These are phyloP conservation scores for Fusarium sp. DNA, from an alignment of 2,329 filamentous ascomycete genomes.

Conservation along the genomic window DNA sequence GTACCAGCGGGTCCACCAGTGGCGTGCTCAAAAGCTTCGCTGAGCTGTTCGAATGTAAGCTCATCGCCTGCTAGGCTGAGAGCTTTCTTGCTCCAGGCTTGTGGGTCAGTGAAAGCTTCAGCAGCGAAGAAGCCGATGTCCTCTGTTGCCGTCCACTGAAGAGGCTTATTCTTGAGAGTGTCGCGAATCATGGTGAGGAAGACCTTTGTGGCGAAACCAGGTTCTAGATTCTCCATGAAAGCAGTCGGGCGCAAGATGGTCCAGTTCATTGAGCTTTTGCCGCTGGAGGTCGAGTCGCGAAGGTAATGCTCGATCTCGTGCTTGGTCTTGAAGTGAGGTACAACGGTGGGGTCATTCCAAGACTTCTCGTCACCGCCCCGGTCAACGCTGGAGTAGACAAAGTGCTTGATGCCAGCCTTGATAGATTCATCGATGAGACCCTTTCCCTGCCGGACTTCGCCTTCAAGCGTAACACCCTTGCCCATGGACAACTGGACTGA, in stretches of 20 bases:
- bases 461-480: constrained; percentile 13
- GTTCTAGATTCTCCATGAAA: constrained; percentile 52
- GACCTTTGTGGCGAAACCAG: constrained; percentile 43
- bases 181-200: constrained; percentile 45
- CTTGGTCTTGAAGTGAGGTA: constrained; percentile 36
- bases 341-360: constrained; percentile 33
- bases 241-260: constrained; percentile 50
- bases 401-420: constrained; percentile 38
- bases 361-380: constrained; percentile 38
- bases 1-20: constrained; percentile 4
- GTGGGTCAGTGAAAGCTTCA: not conserved
- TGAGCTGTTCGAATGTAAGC: constrained; percentile 19
- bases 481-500: constrained; percentile 26
- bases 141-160: constrained; percentile 23
- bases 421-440: constrained; percentile 19
- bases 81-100: not conserved
- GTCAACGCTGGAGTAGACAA: constrained; percentile 40
- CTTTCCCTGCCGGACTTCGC: constrained; percentile 23
- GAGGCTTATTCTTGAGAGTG: constrained; percentile 39
- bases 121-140: constrained; percentile 24
- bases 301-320: constrained; percentile 23
- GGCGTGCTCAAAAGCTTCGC: constrained; percentile 2
- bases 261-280: constrained; percentile 43
- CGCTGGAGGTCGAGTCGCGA: constrained; percentile 5
- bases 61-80: constrained; percentile 19